Base-by-base conservation (phyloP, 169 alveolate species). In the Eimeria necatrix region DNA sequence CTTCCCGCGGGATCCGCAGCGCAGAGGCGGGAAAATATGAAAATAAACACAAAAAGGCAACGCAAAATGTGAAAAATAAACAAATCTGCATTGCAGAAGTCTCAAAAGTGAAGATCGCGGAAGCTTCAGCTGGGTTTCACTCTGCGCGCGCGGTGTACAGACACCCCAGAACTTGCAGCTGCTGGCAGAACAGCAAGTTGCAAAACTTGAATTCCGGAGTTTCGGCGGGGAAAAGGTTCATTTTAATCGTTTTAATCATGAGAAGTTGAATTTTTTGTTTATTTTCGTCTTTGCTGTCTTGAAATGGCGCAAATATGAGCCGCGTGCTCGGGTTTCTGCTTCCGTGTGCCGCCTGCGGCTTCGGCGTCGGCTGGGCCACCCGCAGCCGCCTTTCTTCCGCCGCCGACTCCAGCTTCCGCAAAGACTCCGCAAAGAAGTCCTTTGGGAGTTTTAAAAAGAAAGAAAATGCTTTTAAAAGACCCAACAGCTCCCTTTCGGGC, bases 351-450 rank as follows among this genome's bases (percentile, higher is more conserved):
- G 41, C 20, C 41, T 64, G 76, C 76, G 76, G 76, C 5, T 64
- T 64, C 20, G 20, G 41, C 76, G 76, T 64, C 26, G 76, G 76
- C 76, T 64, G 76, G 76, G 76, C 41, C 9, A 64, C 76, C 14
- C 14, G 76, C 8, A 56, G 64, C 64, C 64, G 14, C 14, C 64
- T 56, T 8, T 56, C 14, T 14, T 8, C 8, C 20, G 64, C 64
- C 14, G 64, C 64, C 20, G 20, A 14, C 8, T 9, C 64, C 14
- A 9, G 20, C 64, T 14, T 56, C 64, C 8, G 14, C 20, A 56
- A 56, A 14, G 64, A 56, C 8, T 8, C 64, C 8, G 14, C 64
- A 56, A 14, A 56, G 14, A 56, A 56, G 14, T 14, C 64, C 8
- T 9, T 14, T 56, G 64, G 64, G 20, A 56, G 20, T 14, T 56